phyloP scores from a whole-genome alignment of 179 eudicot species.

The Beta corolliflora region DNA sequence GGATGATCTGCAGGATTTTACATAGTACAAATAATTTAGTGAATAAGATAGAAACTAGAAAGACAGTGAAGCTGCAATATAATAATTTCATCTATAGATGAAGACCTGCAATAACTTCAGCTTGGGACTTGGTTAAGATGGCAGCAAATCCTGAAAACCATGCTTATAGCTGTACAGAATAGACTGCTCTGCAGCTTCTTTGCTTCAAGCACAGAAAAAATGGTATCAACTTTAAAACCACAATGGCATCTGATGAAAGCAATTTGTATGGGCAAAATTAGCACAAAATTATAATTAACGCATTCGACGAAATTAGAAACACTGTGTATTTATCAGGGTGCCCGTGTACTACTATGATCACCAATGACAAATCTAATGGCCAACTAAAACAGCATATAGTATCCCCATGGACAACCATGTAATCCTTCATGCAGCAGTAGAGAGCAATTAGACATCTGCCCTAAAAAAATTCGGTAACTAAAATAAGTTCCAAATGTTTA shows the following conservation, averaged over 20 bases:
- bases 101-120: slow-evolving; percentile 24
- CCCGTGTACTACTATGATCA: too few relatives aligned
- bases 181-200: slow-evolving; percentile 54
- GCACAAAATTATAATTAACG: too few relatives aligned
- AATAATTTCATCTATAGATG: neutral
- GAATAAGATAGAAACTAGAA: neutral
- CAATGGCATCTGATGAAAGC: neutral
- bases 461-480: too few relatives aligned
- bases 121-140: slow-evolving; percentile 55
- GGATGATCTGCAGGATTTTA: slow-evolving; percentile 21
- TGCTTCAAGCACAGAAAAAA: slow-evolving; percentile 31
- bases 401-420: too few relatives aligned
- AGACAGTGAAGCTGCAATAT: neutral
- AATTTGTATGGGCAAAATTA: neutral
- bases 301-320: too few relatives aligned
- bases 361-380: too few relatives aligned
- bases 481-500: too few relatives aligned
- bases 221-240: neutral
- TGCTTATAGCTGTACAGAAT: slow-evolving; percentile 67
- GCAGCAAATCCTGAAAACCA: slow-evolving; percentile 67
- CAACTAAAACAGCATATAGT: too few relatives aligned
- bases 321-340: too few relatives aligned
- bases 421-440: too few relatives aligned
- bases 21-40: neutral
- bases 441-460: too few relatives aligned